phyloP scores from a whole-genome alignment of 2,329 filamentous ascomycete genomes.

The Pseudocercospora ulei region DNA sequence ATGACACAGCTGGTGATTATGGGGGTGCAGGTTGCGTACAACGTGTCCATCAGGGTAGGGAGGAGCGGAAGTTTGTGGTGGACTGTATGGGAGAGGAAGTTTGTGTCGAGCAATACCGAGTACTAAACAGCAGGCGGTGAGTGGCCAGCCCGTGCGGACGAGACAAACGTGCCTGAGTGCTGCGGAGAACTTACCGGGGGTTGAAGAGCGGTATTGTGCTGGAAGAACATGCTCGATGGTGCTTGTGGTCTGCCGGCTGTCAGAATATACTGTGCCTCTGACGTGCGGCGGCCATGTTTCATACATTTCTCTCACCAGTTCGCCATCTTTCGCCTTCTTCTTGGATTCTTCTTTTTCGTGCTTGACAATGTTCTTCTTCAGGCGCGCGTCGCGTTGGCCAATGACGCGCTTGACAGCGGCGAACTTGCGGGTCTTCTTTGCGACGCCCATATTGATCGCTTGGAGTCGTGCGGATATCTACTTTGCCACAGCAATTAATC shows the following conservation, averaged over 20 bases:
- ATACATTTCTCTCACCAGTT: conserved; percentile 64
- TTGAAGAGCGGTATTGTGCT: conserved; percentile 74
- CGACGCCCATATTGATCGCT: conserved; percentile 59
- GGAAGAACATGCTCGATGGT: conserved; percentile 63
- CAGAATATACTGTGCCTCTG: not conserved
- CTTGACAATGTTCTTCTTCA: conserved; percentile 71
- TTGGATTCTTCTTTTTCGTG: conserved; percentile 52
- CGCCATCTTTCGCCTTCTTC: conserved; percentile 45
- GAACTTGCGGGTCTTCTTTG: conserved; percentile 89
- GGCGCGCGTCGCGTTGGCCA: conserved; percentile 64
- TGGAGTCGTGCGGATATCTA: no score
- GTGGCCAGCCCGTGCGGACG: no score
- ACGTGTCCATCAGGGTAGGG: conserved; percentile 82
- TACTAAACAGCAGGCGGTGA: no score
- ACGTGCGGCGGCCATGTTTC: conserved; percentile 21
- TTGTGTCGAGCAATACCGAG: conserved; percentile 71
- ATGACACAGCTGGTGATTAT: conserved; percentile 77
- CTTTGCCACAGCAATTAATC: no score
- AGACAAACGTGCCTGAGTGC: no score
- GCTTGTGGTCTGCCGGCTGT: conserved; percentile 30
- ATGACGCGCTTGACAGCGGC: conserved; percentile 75
- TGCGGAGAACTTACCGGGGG: no score
- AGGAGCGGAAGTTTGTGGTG: conserved; percentile 81
- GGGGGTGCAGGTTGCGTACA: conserved; percentile 83
- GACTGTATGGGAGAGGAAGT: conserved; percentile 84